phyloP scores from a whole-genome alignment of 352 stramenopile genomes.

The Globisporangium parvum region DNA sequence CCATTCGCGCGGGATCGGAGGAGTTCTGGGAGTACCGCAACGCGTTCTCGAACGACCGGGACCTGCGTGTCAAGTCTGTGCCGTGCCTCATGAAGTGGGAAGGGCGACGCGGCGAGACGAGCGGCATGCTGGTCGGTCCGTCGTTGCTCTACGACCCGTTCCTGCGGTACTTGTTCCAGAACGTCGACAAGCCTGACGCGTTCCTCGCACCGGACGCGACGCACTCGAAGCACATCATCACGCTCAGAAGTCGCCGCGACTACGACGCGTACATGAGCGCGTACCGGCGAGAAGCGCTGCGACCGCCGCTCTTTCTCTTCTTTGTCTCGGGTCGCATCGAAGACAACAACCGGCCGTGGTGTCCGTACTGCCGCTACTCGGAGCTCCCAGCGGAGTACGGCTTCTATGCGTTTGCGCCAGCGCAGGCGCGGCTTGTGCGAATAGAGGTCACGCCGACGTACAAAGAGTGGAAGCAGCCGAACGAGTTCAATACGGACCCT shows the following conservation, averaged over 20 bases:
- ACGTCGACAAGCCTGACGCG: constrained; percentile 35
- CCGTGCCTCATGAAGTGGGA: constrained; percentile 63
- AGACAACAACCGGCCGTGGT: constrained; percentile 73
- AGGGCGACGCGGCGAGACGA: constrained; percentile 40
- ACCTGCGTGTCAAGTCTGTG: constrained; percentile 58
- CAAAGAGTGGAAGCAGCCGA: constrained; percentile 52
- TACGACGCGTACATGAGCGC: constrained; percentile 30
- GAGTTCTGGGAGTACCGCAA: constrained; percentile 52
- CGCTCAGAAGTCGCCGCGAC: constrained; percentile 31
- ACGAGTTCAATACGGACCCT: constrained; percentile 48
- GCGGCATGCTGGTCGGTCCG: constrained; percentile 41
- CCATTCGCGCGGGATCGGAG: constrained; percentile 43
- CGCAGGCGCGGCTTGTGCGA: constrained; percentile 43
- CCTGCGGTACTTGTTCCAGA: constrained; percentile 64
- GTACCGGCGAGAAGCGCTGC: constrained; percentile 29
- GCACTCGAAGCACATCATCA: constrained; percentile 50
- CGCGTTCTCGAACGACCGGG: constrained; percentile 44
- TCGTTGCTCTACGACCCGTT: constrained; percentile 47
- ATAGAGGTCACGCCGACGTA: constrained; percentile 64
- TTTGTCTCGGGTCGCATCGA: constrained; percentile 63
- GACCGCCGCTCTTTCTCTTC: constrained; percentile 46
- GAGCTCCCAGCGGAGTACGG: constrained; percentile 66
- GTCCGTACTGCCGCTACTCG: constrained; percentile 73
- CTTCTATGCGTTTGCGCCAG: constrained; percentile 65
- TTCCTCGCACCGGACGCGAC: constrained; percentile 31